Evolutionary conservation across 495 filamentous ascomycete genomes (phyloP).

Genomic region (Penicillium malachiteum): DNA sequence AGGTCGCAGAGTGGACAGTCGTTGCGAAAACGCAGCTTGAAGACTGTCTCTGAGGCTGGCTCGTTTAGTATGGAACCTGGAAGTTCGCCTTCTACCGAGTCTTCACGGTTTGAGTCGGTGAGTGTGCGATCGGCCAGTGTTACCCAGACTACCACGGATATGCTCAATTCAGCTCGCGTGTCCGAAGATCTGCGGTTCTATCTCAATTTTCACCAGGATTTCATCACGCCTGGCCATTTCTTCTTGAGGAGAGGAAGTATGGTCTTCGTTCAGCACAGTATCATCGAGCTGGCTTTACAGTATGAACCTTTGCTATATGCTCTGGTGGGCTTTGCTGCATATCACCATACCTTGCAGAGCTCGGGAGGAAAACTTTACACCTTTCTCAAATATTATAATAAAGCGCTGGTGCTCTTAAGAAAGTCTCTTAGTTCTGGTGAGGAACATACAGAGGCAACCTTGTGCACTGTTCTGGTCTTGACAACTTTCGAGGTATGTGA

Average conservation of each 20-base stretch:
- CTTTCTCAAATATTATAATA: conserved; percentile 89
- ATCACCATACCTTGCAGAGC: conserved; percentile 71
- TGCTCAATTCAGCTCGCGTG: conserved; percentile 44
- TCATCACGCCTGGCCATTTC: conserved; percentile 78
- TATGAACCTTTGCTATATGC: conserved; percentile 86
- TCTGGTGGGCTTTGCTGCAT: conserved; percentile 87
- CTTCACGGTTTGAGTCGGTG: conserved; percentile 31
- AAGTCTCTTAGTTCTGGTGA: conserved; percentile 67
- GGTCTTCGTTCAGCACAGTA: conserved; percentile 68
- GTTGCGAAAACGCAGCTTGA: conserved; percentile 41
- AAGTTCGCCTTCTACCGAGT: conserved; percentile 48
- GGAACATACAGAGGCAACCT: conserved; percentile 67
- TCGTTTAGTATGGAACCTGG: conserved; percentile 37
- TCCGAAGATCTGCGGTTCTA: conserved; percentile 73
- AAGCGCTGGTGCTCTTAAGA: conserved; percentile 73
- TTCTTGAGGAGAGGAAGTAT: conserved; percentile 65
- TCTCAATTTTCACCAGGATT: conserved; percentile 71
- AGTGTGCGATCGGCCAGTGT: conserved; percentile 36
- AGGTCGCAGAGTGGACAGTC: conserved; percentile 41
- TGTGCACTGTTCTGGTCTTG: conserved; percentile 88
- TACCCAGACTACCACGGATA: conserved; percentile 29
- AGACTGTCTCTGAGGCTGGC: conserved; percentile 25
- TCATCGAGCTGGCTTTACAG: conserved; percentile 69
- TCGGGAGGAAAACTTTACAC: conserved; percentile 69
- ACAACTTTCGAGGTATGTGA: conserved; percentile 83